phyloP scores from a whole-genome alignment of 164 flowering plant genomes.

The Umbilicus rupestris region DNA sequence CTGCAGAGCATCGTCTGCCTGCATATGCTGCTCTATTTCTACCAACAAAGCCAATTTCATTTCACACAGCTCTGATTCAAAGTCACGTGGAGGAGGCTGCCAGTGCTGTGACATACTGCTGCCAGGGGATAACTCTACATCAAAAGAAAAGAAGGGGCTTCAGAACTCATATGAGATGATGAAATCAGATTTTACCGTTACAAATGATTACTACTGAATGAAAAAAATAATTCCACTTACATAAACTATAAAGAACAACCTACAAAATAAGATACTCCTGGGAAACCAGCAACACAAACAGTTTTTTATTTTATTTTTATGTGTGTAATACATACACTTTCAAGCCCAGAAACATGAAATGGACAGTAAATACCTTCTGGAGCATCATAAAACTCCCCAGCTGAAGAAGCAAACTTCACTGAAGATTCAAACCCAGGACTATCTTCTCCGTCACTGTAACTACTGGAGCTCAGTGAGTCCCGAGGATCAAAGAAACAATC shows the following conservation, averaged over 20 bases:
- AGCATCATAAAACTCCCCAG: conserved; percentile 81
- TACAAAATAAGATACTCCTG: neutral
- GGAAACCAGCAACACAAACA: neutral
- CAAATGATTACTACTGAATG: neutral
- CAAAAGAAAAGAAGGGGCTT: neutral
- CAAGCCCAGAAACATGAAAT: neutral
- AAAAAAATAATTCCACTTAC: neutral
- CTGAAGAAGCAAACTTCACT: conserved; percentile 22
- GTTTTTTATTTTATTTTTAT: neutral
- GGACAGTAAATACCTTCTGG: conserved; percentile 56
- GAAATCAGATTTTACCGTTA: neutral
- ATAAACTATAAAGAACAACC: neutral
- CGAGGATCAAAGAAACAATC: conserved; percentile 67
- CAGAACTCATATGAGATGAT: neutral
- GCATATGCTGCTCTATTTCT: conserved; percentile 83
- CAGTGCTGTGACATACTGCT: conserved; percentile 23
- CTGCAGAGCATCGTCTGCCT: conserved; percentile 56
- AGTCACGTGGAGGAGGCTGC: conserved; percentile 21
- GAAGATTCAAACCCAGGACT: conserved; percentile 30
- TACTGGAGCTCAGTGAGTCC: conserved; percentile 49
- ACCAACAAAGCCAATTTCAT: conserved; percentile 49
- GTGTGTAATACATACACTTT: neutral
- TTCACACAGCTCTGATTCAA: conserved; percentile 61
- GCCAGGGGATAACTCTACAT: conserved; percentile 62
- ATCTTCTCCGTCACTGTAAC: conserved; percentile 49